Conservation (phyloP, 2,329 filamentous ascomycete species). For the Kalaharituber pfeilii region DNA sequence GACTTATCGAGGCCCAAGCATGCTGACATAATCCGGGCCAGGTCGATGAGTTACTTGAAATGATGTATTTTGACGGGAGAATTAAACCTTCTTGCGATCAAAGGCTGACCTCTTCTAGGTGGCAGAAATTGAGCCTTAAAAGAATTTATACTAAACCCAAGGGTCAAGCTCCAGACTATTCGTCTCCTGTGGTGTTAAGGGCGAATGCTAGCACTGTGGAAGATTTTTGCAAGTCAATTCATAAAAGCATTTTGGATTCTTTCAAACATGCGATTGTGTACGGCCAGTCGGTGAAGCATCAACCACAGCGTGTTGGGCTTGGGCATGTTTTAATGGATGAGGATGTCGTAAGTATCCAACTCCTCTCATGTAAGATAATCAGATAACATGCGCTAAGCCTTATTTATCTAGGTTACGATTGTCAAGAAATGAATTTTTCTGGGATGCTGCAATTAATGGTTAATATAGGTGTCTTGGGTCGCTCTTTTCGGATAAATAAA, state of each 20-base stretch:
- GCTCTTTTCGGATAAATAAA: constrained; percentile 4
- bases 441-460: background rate
- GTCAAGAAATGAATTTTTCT: constrained; percentile 16
- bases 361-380: constrained; percentile 4
- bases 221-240: constrained; percentile 96
- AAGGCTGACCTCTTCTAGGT: constrained; percentile 32
- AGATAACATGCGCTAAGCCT: constrained; percentile 8
- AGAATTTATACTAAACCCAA: constrained; percentile 98
- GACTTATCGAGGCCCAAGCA: background rate
- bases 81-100: constrained; percentile 6
- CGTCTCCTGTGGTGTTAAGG: constrained; percentile 73
- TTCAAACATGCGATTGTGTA: constrained; percentile 95
- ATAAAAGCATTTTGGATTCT: constrained; percentile 86
- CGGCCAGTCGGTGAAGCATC: constrained; percentile 95
- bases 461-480: constrained; percentile 3
- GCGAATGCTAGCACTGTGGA: constrained; percentile 73
- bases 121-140: constrained; percentile 84
- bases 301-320: constrained; percentile 87
- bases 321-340: constrained; percentile 85
- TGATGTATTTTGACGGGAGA: constrained; percentile 43
- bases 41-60: constrained; percentile 83
- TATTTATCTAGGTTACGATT: constrained; percentile 16
- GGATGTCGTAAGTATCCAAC: constrained; percentile 50
- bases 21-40: background rate
- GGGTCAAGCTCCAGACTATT: constrained; percentile 84